phyloP scores from a whole-genome alignment of 176 grass and related monocot genomes.

The Ampelocalamus luodianensis region DNA sequence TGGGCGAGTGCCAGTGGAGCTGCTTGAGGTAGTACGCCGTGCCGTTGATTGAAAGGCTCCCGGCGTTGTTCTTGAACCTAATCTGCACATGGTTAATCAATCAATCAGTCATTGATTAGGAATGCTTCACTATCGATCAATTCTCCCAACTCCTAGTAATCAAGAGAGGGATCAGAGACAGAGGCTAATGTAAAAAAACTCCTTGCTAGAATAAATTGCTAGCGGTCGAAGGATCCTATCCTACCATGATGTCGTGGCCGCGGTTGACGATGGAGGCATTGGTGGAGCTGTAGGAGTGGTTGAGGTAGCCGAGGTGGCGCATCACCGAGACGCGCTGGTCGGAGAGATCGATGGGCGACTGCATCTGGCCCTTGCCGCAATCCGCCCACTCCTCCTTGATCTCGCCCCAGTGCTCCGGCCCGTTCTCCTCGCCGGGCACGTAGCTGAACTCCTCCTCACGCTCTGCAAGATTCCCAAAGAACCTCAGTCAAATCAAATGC shows the following conservation, averaged over 20 bases:
- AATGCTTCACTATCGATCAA: neutral
- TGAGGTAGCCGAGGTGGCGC: constrained; percentile 52
- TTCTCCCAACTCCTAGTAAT: neutral
- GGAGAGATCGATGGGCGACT: constrained; percentile 76
- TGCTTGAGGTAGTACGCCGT: constrained; percentile 55
- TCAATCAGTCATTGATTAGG: neutral
- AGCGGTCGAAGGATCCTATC: neutral
- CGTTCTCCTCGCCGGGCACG: constrained; percentile 11
- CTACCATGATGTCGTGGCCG: constrained; percentile 75
- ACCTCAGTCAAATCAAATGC: neutral
- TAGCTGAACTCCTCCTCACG: constrained; percentile 71
- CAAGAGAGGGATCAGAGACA: neutral
- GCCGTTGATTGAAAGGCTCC: constrained; percentile 58
- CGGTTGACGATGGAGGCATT: constrained; percentile 56
- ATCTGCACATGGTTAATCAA: constrained; percentile 41
- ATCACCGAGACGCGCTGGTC: constrained; percentile 39
- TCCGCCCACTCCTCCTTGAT: constrained; percentile 63
- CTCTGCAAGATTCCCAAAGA: constrained; percentile 34
- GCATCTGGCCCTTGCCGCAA: constrained; percentile 59
- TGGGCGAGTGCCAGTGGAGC: constrained; percentile 86
- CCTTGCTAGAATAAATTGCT: neutral
- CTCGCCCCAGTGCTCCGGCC: constrained; percentile 66
- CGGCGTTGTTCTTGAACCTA: constrained; percentile 51
- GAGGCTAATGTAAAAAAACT: too few species aligned
- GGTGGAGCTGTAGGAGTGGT: constrained; percentile 55